Conservation (phyloP, 2,329 filamentous ascomycete species). For the Lecanosticta acicola region DNA sequence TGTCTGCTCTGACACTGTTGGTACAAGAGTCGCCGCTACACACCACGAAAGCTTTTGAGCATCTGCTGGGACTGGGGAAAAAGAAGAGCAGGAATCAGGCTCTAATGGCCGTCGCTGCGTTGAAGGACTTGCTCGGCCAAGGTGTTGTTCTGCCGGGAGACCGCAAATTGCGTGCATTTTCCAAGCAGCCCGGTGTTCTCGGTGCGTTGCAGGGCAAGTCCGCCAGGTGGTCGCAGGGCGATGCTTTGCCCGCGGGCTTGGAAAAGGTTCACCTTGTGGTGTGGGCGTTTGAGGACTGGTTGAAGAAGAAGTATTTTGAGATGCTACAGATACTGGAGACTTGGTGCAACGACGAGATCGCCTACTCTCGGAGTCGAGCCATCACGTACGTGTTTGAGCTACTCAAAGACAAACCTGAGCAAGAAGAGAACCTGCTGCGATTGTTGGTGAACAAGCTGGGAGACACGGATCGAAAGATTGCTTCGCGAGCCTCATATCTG, state of each 20-base stretch:
- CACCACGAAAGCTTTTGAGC: conserved; percentile 83
- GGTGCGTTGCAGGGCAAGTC: conserved; percentile 60
- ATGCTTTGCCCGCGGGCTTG: conserved; percentile 66
- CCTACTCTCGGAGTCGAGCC: conserved; percentile 81
- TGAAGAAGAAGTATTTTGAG: conserved; percentile 91
- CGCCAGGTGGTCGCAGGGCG: conserved; percentile 61
- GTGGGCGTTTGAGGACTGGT: conserved; percentile 92
- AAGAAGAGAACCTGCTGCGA: conserved; percentile 87
- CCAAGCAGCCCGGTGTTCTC: conserved; percentile 70
- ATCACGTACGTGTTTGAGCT: conserved; percentile 89
- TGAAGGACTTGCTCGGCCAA: conserved; percentile 90
- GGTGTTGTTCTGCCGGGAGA: conserved; percentile 78
- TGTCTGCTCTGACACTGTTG: conserved; percentile 87
- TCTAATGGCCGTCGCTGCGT: conserved; percentile 81
- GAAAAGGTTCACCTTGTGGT: conserved; percentile 72
- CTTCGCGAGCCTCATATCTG: conserved; percentile 86
- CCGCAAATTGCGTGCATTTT: conserved; percentile 74
- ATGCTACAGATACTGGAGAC: conserved; percentile 84
- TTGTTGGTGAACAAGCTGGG: conserved; percentile 94
- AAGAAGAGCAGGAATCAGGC: conserved; percentile 93
- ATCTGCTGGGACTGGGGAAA: conserved; percentile 71
- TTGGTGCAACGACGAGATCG: conserved; percentile 93
- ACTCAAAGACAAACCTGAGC: conserved; percentile 91
- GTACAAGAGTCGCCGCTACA: conserved; percentile 95
- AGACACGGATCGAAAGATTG: conserved; percentile 90